phyloP scores from a whole-genome alignment of 345 rosid genomes.

The Adansonia digitata region DNA sequence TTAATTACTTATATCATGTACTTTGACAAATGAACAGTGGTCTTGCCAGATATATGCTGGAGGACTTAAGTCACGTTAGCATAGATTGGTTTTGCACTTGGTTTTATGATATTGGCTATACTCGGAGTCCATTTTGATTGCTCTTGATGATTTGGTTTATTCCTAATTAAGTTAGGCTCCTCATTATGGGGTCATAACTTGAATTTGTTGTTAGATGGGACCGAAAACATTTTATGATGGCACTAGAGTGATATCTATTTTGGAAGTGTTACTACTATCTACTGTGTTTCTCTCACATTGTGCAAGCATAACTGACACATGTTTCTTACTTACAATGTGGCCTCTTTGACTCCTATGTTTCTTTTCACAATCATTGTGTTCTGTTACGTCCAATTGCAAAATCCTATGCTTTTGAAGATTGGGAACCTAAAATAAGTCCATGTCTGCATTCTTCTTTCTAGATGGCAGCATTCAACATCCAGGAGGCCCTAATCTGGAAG shows the following conservation, averaged over 20 bases:
- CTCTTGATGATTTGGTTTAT: not conserved
- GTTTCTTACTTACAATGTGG: not conserved
- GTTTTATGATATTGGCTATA: not conserved
- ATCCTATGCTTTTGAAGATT: slow-evolving; percentile 6
- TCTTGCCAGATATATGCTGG: not conserved
- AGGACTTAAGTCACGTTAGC: not conserved
- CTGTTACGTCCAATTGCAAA: not conserved
- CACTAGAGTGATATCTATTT: slow-evolving; percentile 2
- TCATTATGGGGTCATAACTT: not conserved
- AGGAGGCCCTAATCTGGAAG: slow-evolving; percentile 92
- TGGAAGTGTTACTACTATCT: not conserved
- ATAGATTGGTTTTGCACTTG: slow-evolving; percentile 2
- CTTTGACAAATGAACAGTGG: not conserved
- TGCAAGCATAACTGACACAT: not conserved
- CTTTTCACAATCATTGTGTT: not conserved
- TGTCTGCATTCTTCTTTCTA: slow-evolving; percentile 33
- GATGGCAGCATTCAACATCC: slow-evolving; percentile 99
- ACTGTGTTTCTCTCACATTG: not conserved
- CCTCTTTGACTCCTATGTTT: not conserved
- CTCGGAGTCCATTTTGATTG: not conserved
- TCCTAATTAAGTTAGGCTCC: not conserved
- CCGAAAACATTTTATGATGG: not conserved
- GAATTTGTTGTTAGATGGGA: not conserved
- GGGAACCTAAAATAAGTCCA: slow-evolving; percentile 9
- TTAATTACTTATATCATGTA: not conserved